phyloP scores from a whole-genome alignment of 163 green algal genomes.

The Prototheca cutis region DNA sequence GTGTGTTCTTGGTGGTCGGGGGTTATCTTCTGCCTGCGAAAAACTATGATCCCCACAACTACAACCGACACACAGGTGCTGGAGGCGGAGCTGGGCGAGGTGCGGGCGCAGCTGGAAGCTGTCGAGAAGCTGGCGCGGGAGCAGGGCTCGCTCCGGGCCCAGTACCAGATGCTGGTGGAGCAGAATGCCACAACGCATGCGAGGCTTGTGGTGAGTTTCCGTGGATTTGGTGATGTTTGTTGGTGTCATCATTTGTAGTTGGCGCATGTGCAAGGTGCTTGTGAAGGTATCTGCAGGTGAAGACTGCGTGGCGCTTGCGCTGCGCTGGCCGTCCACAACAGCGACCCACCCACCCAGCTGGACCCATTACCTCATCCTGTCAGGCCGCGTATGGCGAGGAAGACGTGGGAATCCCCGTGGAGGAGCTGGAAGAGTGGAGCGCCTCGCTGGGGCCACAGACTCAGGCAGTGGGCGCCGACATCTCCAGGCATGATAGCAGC shows the following conservation, averaged over 20 bases:
- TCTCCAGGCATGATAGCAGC: not conserved
- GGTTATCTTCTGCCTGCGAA: too few species aligned
- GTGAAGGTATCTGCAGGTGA: too few species aligned
- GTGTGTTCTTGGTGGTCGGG: too few species aligned
- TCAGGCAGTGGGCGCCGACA: not conserved
- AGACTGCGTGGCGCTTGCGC: too few species aligned
- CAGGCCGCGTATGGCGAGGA: conserved; percentile 12
- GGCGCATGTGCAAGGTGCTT: too few species aligned
- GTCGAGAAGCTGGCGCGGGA: conserved; percentile 14
- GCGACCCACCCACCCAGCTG: conserved; percentile 11
- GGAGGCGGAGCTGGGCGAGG: conserved; percentile 5
- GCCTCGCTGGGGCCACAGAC: conserved; percentile 5
- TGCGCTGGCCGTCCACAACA: conserved; percentile 25
- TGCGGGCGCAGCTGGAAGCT: conserved; percentile 27
- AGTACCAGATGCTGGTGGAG: conserved; percentile 12
- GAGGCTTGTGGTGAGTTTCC: not conserved
- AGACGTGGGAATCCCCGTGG: conserved; percentile 17
- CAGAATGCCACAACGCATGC: not conserved
- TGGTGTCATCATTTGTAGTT: too few species aligned
- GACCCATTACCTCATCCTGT: too few species aligned
- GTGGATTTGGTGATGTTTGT: too few species aligned
- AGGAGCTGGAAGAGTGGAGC: conserved; percentile 22
- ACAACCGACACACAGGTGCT: too few species aligned
- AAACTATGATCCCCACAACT: too few species aligned
- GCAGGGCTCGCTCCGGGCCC: conserved; percentile 11